phyloP scores from a whole-genome alignment of 768 basidiomycete genomes.

The Leucocoprinus birnbaumii region DNA sequence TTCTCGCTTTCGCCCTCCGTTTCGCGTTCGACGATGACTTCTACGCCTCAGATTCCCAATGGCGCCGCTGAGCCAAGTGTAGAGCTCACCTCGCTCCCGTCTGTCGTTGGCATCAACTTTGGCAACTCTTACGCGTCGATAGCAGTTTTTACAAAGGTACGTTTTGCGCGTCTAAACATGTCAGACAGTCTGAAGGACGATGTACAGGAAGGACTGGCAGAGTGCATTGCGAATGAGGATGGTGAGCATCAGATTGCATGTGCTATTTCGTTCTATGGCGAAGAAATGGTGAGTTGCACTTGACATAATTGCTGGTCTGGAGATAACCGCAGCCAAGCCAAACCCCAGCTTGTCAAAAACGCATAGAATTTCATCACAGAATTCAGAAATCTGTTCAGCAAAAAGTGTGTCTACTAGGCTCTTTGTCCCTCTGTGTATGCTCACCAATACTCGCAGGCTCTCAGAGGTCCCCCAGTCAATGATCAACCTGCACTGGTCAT shows the following conservation, averaged over 20 bases:
- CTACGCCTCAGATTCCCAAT: constrained; percentile 33
- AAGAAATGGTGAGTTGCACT: constrained; percentile 75
- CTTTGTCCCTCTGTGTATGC: background rate
- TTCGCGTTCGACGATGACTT: background rate
- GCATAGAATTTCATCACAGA: constrained; percentile 90
- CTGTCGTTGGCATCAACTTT: constrained; percentile 92
- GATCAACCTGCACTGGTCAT: constrained; percentile 62
- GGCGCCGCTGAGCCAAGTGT: constrained; percentile 39
- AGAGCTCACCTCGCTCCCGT: constrained; percentile 39
- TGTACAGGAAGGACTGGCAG: constrained; percentile 87
- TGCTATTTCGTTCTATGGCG: constrained; percentile 86
- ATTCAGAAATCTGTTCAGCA: constrained; percentile 89
- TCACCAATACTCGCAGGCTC: constrained; percentile 45
- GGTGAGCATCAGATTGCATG: constrained; percentile 98
- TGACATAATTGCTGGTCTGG: constrained; percentile 10
- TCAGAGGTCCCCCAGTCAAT: constrained; percentile 65
- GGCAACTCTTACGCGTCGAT: constrained; percentile 95
- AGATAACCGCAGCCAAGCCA: constrained; percentile 68
- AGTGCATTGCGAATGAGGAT: constrained; percentile 98
- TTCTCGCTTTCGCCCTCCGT: background rate
- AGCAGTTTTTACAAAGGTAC: constrained; percentile 94
- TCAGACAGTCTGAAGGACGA: background rate
- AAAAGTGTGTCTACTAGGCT: constrained; percentile 54
- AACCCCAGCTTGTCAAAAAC: constrained; percentile 94
- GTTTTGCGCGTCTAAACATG: background rate